A percentile compares a stretch with the other conserved stretches of the same genome.
These are phyloP conservation scores for Hypseocharis bilobata DNA, from an alignment of 441 rosid species.

Conservation along the genomic window DNA sequence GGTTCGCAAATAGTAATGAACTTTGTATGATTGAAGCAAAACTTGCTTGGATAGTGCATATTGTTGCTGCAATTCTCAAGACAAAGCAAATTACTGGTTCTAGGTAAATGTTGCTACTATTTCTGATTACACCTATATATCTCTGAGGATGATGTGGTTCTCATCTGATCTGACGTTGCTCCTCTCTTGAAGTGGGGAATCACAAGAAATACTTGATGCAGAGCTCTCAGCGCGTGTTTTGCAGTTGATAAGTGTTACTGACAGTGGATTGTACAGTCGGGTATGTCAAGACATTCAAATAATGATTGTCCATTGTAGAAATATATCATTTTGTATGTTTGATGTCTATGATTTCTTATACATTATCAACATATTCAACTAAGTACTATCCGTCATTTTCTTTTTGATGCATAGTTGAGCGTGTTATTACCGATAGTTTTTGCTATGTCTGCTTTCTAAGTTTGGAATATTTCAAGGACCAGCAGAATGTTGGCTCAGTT, in stretches of 20 bases:
- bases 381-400: not conserved
- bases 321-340: not conserved
- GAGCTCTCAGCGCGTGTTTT: conserved; percentile 96
- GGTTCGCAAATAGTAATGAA: conserved; percentile 44
- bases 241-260: conserved; percentile 80
- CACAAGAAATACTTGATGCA: conserved; percentile 96
- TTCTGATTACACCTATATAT: not conserved
- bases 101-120: conserved; percentile 44
- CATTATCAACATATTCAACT: not conserved
- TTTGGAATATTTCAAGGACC: too few relatives aligned
- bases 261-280: conserved; percentile 89
- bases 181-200: conserved; percentile 61
- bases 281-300: conserved; percentile 27
- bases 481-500: too few relatives aligned
- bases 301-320: not conserved
- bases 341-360: not conserved
- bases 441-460: not conserved
- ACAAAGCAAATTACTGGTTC: conserved; percentile 76
- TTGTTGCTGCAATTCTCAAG: conserved; percentile 86
- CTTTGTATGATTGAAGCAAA: conserved; percentile 81
- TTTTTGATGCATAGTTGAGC: not conserved
- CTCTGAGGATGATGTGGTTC: not conserved
- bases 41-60: conserved; percentile 93
- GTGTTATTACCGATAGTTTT: not conserved
- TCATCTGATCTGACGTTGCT: not conserved